These are phyloP conservation scores for Rhinocladiella similis DNA, from an alignment of 2,329 filamentous ascomycete genomes.

Conservation along the genomic window DNA sequence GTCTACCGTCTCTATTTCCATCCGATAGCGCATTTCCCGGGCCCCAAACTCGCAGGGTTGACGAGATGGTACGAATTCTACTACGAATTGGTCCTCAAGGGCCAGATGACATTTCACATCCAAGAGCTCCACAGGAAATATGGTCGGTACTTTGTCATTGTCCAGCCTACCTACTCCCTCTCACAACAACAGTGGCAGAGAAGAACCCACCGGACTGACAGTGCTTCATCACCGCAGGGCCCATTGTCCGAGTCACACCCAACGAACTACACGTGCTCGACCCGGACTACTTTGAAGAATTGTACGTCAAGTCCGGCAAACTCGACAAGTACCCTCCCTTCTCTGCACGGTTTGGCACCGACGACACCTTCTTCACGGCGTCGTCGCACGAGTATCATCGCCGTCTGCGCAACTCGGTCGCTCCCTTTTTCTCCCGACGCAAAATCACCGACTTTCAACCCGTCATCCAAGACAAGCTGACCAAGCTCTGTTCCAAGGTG, in stretches of 20 bases:
- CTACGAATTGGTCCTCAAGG: constrained; percentile 28
- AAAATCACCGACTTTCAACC: constrained; percentile 22
- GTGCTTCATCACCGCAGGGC: constrained; percentile 4
- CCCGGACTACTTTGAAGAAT: constrained; percentile 17
- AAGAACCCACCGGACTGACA: too few relatives aligned
- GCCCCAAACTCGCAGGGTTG: constrained; percentile 27
- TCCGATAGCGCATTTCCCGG: constrained; percentile 28
- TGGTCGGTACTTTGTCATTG: constrained; percentile 16
- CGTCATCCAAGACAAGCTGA: constrained; percentile 27
- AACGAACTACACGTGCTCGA: constrained; percentile 21
- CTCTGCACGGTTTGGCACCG: neutral
- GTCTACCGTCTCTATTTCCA: constrained; percentile 33
- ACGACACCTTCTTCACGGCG: constrained; percentile 4
- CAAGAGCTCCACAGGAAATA: constrained; percentile 32
- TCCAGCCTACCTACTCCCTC: constrained; percentile 14
- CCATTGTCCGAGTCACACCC: constrained; percentile 19
- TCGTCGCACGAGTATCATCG: constrained; percentile 2
- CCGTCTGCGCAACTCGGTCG: constrained; percentile 2
- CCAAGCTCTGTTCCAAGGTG: constrained; percentile 27
- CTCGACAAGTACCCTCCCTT: constrained; percentile 14
- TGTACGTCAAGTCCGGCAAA: constrained; percentile 15
- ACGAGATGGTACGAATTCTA: constrained; percentile 35
- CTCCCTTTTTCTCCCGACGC: constrained; percentile 3
- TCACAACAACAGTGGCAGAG: neutral
- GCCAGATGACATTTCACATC: constrained; percentile 30